A percentile compares a stretch with the other conserved stretches of the same genome.
Conservation (phyloP, 129 eudicot species). For the Helianthus tuberosus region DNA sequence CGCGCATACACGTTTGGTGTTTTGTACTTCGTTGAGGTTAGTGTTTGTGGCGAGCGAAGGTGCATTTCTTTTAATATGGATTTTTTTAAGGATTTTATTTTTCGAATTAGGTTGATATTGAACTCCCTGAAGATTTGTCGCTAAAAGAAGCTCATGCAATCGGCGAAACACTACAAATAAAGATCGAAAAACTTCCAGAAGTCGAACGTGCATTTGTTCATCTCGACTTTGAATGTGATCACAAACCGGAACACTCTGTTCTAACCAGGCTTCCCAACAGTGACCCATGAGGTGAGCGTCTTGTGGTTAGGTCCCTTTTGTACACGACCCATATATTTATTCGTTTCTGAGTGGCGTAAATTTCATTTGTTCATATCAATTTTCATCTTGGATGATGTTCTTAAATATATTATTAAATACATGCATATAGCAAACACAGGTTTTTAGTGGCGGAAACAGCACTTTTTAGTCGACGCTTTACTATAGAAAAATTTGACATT, state of each 20-base stretch:
- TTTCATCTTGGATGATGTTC: neutral
- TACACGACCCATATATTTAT: neutral
- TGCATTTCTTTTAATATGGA: neutral
- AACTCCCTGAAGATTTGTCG: constrained; percentile 83
- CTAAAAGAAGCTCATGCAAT: constrained; percentile 83
- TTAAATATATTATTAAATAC: neutral
- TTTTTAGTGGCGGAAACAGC: too few relatives aligned
- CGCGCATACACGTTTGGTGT: constrained; percentile 93
- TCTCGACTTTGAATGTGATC: constrained; percentile 82
- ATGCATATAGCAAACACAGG: too few relatives aligned
- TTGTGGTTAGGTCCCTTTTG: neutral
- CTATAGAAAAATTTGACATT: too few relatives aligned
- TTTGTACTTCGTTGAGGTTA: constrained; percentile 86
- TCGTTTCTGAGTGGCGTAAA: constrained; percentile 11
- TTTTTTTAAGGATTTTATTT: neutral
- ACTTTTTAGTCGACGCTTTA: too few relatives aligned
- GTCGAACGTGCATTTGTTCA: constrained; percentile 96
- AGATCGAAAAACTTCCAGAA: constrained; percentile 77
- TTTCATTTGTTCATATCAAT: constrained; percentile 7
- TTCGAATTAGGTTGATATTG: constrained; percentile 74
- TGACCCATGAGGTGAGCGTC: constrained; percentile 48
- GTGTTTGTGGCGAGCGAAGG: constrained; percentile 17
- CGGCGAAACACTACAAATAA: constrained; percentile 79
- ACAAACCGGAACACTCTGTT: constrained; percentile 90
- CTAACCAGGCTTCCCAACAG: constrained; percentile 73